These are phyloP conservation scores for Leccinellum rugosiceps DNA, from an alignment of 768 basidiomycete genomes.

Conservation along the genomic window DNA sequence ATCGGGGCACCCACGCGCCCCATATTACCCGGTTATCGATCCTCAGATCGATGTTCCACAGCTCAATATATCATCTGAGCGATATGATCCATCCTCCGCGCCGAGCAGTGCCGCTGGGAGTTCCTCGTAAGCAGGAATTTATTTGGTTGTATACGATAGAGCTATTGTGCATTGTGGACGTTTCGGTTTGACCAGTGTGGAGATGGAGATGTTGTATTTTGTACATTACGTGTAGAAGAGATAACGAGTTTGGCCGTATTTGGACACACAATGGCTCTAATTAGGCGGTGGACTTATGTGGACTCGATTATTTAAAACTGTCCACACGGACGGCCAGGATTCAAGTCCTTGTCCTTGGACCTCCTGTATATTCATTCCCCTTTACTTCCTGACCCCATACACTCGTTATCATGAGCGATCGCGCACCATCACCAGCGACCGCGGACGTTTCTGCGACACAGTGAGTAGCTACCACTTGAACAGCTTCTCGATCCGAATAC, in stretches of 20 bases:
- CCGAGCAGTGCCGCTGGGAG: conserved; percentile 6
- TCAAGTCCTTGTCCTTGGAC: conserved; percentile 7
- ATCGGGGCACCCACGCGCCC: conserved; percentile 21
- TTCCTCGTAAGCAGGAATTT: conserved; percentile 13
- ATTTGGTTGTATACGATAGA: not conserved
- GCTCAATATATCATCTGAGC: conserved; percentile 33
- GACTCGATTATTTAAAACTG: not conserved
- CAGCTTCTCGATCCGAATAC: conserved; percentile 2
- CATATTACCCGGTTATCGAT: conserved; percentile 42
- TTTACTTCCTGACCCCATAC: conserved; percentile 18
- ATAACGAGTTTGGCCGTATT: conserved; percentile 24
- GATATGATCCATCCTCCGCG: conserved; percentile 27
- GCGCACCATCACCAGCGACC: not conserved
- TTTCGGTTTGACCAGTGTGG: not conserved
- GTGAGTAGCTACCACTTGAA: conserved; percentile 11
- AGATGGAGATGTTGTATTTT: conserved; percentile 6
- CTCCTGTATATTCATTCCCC: conserved; percentile 6
- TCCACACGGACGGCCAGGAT: conserved; percentile 4
- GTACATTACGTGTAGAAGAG: not conserved
- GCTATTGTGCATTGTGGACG: not conserved
- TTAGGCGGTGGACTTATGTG: not conserved
- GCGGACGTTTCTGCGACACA: not conserved
- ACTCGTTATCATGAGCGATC: conserved; percentile 33
- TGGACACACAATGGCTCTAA: conserved; percentile 8
- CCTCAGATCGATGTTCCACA: conserved; percentile 33